A percentile compares a stretch with the other conserved stretches of the same genome.
Conservation (phyloP, 805 yeast species). For the Yamadazyma paraphyllophila region DNA sequence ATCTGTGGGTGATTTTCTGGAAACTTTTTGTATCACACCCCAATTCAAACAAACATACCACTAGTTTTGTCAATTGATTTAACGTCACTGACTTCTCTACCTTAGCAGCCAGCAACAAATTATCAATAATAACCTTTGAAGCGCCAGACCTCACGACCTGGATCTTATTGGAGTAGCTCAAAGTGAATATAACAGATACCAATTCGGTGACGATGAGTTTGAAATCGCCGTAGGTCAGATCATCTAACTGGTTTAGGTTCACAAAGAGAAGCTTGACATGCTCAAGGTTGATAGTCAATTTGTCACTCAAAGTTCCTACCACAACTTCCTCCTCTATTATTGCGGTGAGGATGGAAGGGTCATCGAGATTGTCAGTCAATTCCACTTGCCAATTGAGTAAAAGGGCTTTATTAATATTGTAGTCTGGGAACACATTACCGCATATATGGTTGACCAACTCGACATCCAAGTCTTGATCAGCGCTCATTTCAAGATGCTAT, state of each 20-base stretch:
- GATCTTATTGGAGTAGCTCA: constrained; percentile 24
- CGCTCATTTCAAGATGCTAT: neutral
- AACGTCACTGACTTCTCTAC: constrained; percentile 13
- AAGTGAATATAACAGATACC: constrained; percentile 17
- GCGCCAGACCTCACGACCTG: constrained; percentile 20
- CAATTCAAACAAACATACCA: constrained; percentile 28
- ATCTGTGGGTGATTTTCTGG: constrained; percentile 16
- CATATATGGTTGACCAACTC: constrained; percentile 23
- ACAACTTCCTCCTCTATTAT: constrained; percentile 26
- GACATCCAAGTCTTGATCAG: constrained; percentile 11
- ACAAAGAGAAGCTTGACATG: constrained; percentile 12
- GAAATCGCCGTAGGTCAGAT: constrained; percentile 26
- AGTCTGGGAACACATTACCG: constrained; percentile 21
- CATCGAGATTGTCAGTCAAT: constrained; percentile 23
- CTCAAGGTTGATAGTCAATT: constrained; percentile 1
- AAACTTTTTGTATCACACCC: constrained; percentile 30
- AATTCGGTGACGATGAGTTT: constrained; percentile 28
- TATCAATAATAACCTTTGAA: constrained; percentile 20
- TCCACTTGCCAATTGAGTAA: constrained; percentile 39
- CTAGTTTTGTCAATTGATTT: constrained; percentile 22
- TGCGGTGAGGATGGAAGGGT: constrained; percentile 19
- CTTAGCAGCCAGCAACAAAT: constrained; percentile 13
- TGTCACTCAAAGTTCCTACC: constrained; percentile 12
- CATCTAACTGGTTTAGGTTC: constrained; percentile 20
- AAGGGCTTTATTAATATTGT: constrained; percentile 25